These are phyloP conservation scores for Paraconiothyrium sp. DNA, from an alignment of 2,329 filamentous ascomycete genomes.

Conservation along the genomic window DNA sequence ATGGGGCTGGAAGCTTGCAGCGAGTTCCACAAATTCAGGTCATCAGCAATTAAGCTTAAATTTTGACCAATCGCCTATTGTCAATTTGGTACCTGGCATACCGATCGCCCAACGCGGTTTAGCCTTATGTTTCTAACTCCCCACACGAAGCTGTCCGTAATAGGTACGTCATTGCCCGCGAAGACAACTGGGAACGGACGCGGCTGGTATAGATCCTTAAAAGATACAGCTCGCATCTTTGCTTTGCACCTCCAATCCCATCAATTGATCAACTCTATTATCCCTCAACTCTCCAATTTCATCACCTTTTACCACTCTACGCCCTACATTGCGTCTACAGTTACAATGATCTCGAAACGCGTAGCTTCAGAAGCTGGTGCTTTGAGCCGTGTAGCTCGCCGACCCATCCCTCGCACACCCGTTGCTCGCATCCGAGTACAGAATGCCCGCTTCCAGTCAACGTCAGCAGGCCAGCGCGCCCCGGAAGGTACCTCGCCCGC, in stretches of 20 bases:
- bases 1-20: conserved; percentile 1
- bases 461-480: conserved; percentile 31
- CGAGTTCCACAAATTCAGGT: background rate
- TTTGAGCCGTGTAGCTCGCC: conserved; percentile 41
- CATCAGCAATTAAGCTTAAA: conserved; percentile 6
- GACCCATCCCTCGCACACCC: conserved; percentile 34
- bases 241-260: background rate
- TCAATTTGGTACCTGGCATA: conserved; percentile 5
- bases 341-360: conserved; percentile 45
- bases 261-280: too few species aligned
- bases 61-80: background rate
- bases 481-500: conserved; percentile 45
- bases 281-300: background rate
- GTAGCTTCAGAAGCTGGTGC: conserved; percentile 42
- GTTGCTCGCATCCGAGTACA: conserved; percentile 43
- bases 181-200: conserved; percentile 12
- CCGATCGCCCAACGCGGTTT: background rate
- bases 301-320: background rate
- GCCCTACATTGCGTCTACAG: background rate
- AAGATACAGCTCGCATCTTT: background rate
- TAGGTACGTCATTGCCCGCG: conserved; percentile 12
- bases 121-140: background rate
- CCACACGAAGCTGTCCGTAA: conserved; percentile 10
- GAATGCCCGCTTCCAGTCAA: conserved; percentile 46
- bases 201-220: conserved; percentile 6